Percentiles rank a stretch among this genome's conserved stretches.
These are phyloP conservation scores for Pseudogymnoascus sp. DNA, from an alignment of 2,329 filamentous ascomycete genomes.

Conservation along the genomic window DNA sequence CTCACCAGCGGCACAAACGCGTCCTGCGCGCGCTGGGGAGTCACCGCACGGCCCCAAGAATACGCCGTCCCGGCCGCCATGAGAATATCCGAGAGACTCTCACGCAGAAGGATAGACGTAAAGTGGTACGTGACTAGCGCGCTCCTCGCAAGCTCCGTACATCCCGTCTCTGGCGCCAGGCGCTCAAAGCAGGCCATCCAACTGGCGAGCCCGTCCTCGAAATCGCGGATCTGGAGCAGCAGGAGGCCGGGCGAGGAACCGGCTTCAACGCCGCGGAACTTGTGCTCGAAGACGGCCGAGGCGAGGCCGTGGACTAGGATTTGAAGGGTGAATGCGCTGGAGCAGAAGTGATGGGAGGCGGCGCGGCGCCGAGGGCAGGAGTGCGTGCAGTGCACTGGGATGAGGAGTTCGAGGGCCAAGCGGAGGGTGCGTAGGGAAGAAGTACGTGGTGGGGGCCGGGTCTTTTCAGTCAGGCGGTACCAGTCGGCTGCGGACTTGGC, in stretches of 20 bases:
- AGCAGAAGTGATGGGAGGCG: constrained; percentile 14
- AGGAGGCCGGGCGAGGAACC: constrained; percentile 11
- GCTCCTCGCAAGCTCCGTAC: constrained; percentile 15
- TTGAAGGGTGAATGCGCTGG: constrained; percentile 18
- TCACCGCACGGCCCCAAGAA: constrained; percentile 19
- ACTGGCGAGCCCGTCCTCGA: constrained; percentile 16
- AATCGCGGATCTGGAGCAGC: constrained; percentile 16
- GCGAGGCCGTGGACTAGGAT: constrained; percentile 20
- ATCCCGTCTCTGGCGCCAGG: constrained; percentile 13
- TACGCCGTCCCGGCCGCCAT: constrained; percentile 21
- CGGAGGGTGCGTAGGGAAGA: constrained; percentile 15
- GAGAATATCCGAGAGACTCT: constrained; percentile 20
- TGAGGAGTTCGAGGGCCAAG: constrained; percentile 17
- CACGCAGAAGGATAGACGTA: constrained; percentile 17
- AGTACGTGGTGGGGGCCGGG: not conserved
- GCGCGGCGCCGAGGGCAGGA: constrained; percentile 13
- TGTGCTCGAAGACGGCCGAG: constrained; percentile 19
- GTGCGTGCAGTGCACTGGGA: constrained; percentile 17
- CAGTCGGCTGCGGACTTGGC: constrained; percentile 17
- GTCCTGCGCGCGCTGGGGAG: constrained; percentile 19
- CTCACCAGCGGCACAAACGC: constrained; percentile 17
- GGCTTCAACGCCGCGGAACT: constrained; percentile 18
- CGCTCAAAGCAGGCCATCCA: constrained; percentile 18
- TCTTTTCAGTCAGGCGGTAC: constrained; percentile 14
- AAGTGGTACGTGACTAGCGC: constrained; percentile 20